These are phyloP conservation scores for Amanita rubescens DNA, from an alignment of 768 basidiomycete species.

Conservation along the genomic window DNA sequence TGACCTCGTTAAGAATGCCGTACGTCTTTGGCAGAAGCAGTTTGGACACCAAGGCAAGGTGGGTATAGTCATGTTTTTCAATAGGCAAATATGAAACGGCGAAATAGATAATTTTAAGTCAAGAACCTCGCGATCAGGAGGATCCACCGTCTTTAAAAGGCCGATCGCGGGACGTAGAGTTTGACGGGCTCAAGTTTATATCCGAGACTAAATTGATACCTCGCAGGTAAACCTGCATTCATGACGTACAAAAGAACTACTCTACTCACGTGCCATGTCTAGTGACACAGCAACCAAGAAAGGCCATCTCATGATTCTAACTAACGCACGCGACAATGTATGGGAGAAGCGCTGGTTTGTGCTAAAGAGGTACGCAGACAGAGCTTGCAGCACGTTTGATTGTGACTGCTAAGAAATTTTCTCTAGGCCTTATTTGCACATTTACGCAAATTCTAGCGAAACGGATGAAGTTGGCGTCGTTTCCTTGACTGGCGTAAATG, in stretches of 20 bases:
- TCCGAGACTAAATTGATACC: conserved; percentile 69
- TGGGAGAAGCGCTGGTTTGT: conserved; percentile 90
- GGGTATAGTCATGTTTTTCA: conserved; percentile 20
- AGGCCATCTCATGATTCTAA: conserved; percentile 74
- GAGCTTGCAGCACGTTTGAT: background rate
- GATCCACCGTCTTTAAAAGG: conserved; percentile 28
- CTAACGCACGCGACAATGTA: conserved; percentile 67
- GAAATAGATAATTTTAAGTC: conserved; percentile 68
- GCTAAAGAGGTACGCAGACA: conserved; percentile 58
- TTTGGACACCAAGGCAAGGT: conserved; percentile 77
- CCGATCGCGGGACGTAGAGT: conserved; percentile 16
- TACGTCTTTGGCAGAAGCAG: conserved; percentile 79
- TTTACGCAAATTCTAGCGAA: conserved; percentile 82
- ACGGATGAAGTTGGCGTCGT: conserved; percentile 78
- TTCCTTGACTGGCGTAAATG: conserved; percentile 76
- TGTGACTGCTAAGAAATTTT: background rate
- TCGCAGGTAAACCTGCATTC: conserved; percentile 50
- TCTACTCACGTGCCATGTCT: background rate
- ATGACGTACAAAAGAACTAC: conserved; percentile 5
- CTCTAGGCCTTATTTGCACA: conserved; percentile 78
- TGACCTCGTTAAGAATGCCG: conserved; percentile 52
- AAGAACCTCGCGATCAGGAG: conserved; percentile 57
- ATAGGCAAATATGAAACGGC: conserved; percentile 7
- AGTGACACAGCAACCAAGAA: conserved; percentile 83
- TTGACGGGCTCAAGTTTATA: conserved; percentile 56